phyloP scores from a whole-genome alignment of 768 basidiomycete genomes.

The Rhizopogon vulgaris region DNA sequence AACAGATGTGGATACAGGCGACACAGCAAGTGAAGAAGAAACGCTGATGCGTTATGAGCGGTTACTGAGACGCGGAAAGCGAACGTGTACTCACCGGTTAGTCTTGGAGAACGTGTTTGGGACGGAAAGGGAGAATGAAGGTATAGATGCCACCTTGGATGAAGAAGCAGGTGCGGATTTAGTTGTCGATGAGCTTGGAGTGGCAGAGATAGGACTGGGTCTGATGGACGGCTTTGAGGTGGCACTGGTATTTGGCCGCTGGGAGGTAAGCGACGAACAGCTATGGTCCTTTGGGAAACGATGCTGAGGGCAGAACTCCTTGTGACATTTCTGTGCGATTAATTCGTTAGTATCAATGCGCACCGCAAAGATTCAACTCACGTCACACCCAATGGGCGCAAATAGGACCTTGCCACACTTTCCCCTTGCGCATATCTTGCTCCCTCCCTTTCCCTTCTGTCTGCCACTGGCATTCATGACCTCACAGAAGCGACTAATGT shows the following conservation, averaged over 20 bases:
- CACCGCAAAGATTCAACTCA: constrained; percentile 33
- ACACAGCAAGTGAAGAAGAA: constrained; percentile 15
- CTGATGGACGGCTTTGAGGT: background rate
- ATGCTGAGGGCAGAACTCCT: constrained; percentile 72
- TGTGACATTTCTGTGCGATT: constrained; percentile 51
- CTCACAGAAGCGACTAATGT: constrained; percentile 60
- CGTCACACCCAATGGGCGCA: constrained; percentile 67
- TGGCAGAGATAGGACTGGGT: constrained; percentile 2
- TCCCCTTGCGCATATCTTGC: constrained; percentile 50
- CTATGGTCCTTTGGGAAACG: constrained; percentile 72
- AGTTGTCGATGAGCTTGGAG: constrained; percentile 13
- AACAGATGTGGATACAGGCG: constrained; percentile 11
- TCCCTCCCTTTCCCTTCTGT: constrained; percentile 35
- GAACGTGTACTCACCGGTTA: constrained; percentile 55
- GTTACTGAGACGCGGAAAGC: constrained; percentile 31
- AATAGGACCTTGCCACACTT: constrained; percentile 73
- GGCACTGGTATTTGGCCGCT: background rate
- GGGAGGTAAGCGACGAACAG: constrained; percentile 33
- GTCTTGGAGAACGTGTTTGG: constrained; percentile 37
- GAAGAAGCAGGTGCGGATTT: background rate
- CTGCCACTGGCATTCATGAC: constrained; percentile 52
- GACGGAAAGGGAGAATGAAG: constrained; percentile 16
- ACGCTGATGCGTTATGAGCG: constrained; percentile 64
- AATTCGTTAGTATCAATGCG: background rate
- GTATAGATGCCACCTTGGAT: background rate